Evolutionary conservation across 176 grass and related monocot genomes (phyloP), one percentile per base, ranked within the genome.

Genomic region (Phoenix dactylifera): DNA sequence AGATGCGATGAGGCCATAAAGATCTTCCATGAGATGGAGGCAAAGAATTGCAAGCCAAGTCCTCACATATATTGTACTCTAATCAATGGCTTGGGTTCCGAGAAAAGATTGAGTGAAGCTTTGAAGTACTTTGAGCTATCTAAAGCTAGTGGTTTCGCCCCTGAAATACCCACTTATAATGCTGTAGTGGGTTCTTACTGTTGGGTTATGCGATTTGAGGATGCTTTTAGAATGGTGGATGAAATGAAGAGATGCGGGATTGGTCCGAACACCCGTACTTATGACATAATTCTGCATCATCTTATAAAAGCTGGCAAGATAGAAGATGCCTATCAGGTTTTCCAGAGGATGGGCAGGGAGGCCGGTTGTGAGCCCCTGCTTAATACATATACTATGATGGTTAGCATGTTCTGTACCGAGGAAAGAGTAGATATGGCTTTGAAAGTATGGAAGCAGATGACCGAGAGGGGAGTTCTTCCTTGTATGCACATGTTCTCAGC

Each of bases 371-470:
- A 78, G 29, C 88, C 88, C 51, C 73, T 81, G 67, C 50, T 83
- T 51, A 92, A 81, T 53, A 92, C 79, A 18, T 92, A 87, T 71
- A 78, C 79, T 57, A 84, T 87, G 74, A 81, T 92, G 72, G 69
- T 92, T 20, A 66, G 68, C 65, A 77, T 82, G 87, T 90, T 86
- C 60, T 90, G 79, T 56, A 76, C 51, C 49, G 67, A 73, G 16
- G 74, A 66, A 61, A 83, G 83, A 72, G 73, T 84, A 61, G 88
- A 92, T 70, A 86, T 92, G 77, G 88, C 88, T 24, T 65, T 92
- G 53, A 82, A 82, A 66, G 70, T 86, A 20, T 90, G 82, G 87
- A 73, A 82, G 52, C 75, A 90, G 60, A 90, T 79, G 82, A 79
- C 75, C 32, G 78, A 76, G 54, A 90, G 70, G 59, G 82, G 82